These are phyloP conservation scores for Fusarium sp. DNA, from an alignment of 2,329 filamentous ascomycete genomes.

Conservation along the genomic window DNA sequence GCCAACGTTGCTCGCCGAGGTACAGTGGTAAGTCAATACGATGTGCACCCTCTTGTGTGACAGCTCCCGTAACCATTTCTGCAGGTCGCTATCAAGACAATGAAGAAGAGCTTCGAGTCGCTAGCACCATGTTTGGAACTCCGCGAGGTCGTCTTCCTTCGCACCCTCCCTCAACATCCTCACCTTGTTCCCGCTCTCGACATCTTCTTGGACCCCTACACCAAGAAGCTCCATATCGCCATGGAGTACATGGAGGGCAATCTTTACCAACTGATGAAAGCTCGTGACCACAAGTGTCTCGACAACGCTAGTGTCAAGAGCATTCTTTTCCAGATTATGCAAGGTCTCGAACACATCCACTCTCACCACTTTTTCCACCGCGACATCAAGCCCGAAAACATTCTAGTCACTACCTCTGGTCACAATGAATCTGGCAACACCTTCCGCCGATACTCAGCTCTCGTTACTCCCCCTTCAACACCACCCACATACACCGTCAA, in stretches of 20 bases:
- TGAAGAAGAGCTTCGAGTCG: slow-evolving; percentile 99
- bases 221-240: slow-evolving; percentile 94
- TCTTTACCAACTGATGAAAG: slow-evolving; percentile 98
- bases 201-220: slow-evolving; percentile 97
- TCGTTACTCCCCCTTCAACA: slow-evolving; percentile 94
- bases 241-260: slow-evolving; percentile 99
- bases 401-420: slow-evolving; percentile 91
- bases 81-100: slow-evolving; percentile 98
- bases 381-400: slow-evolving; percentile 99
- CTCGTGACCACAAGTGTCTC: slow-evolving; percentile 91
- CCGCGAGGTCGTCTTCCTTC: slow-evolving; percentile 94
- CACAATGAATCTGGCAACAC: slow-evolving; percentile 83
- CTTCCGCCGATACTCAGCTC: slow-evolving; percentile 90
- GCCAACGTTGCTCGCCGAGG: slow-evolving; percentile 88
- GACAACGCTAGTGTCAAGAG: slow-evolving; percentile 95
- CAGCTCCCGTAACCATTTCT: slow-evolving; percentile 26
- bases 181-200: slow-evolving; percentile 97
- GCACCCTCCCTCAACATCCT: slow-evolving; percentile 84
- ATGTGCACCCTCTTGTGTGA: slow-evolving; percentile 19
- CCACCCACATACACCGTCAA: slow-evolving; percentile 96
- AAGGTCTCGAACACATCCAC: slow-evolving; percentile 96
- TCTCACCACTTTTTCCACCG: slow-evolving; percentile 98
- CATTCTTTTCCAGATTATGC: slow-evolving; percentile 96
- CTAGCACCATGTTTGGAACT: slow-evolving; percentile 91
- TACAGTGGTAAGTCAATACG: slow-evolving; percentile 77